Evolutionary conservation across 257 asterid genomes (phyloP).

Genomic region (Plantago ovata): DNA sequence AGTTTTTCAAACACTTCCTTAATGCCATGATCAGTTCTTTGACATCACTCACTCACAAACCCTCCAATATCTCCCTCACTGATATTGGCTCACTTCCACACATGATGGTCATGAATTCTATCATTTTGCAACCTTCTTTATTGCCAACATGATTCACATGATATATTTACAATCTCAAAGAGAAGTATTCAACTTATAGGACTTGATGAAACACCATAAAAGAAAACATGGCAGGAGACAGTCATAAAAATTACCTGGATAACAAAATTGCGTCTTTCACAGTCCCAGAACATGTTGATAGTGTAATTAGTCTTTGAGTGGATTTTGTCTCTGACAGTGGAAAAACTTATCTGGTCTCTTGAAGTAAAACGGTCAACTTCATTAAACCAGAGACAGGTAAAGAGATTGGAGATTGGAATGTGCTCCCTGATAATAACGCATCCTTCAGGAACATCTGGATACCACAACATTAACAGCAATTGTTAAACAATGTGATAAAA

Average conservation of each 20-base stretch:
- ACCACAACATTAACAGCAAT: neutral
- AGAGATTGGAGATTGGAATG: slow-evolving; percentile 77
- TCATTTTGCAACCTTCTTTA: neutral
- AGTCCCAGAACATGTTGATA: slow-evolving; percentile 81
- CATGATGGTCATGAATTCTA: neutral
- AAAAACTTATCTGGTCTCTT: slow-evolving; percentile 90
- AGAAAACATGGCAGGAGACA: neutral
- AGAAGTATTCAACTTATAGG: neutral
- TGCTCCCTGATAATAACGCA: slow-evolving; percentile 89
- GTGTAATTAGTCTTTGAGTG: slow-evolving; percentile 72
- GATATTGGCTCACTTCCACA: neutral
- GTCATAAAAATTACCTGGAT: slow-evolving; percentile 55
- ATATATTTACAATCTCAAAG: neutral
- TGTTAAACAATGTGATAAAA: neutral
- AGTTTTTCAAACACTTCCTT: too few relatives aligned
- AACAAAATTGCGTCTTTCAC: slow-evolving; percentile 88
- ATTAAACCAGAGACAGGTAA: slow-evolving; percentile 92
- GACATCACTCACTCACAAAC: too few relatives aligned
- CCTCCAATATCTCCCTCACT: neutral
- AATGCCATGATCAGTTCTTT: too few relatives aligned
- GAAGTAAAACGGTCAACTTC: slow-evolving; percentile 94
- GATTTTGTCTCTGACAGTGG: slow-evolving; percentile 86
- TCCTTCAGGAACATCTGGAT: slow-evolving; percentile 95
- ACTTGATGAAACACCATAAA: neutral
- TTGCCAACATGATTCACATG: neutral